Conservation (phyloP, 106 monocot genomes). For the Iris macrosiphon region DNA sequence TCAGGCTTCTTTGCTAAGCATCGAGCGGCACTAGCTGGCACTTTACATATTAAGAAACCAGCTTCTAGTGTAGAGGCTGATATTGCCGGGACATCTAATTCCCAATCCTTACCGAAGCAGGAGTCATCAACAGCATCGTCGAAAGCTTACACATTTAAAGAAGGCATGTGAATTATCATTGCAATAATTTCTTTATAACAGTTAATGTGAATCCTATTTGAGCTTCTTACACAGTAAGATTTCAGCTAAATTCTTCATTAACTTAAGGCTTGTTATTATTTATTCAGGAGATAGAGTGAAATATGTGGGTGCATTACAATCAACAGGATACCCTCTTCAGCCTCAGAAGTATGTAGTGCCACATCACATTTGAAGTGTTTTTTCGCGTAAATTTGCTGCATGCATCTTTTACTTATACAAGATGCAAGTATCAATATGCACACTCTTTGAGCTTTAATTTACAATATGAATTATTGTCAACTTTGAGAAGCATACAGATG, state of each 20-base stretch:
- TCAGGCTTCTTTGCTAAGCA: slow-evolving; percentile 42
- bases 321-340: slow-evolving; percentile 39
- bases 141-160: slow-evolving; percentile 51
- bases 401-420: too few relatives aligned
- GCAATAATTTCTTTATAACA: neutral
- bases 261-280: neutral
- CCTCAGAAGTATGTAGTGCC: slow-evolving; percentile 30
- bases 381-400: too few relatives aligned
- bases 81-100: slow-evolving; percentile 30
- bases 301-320: slow-evolving; percentile 48
- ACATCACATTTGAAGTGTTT: slow-evolving; percentile 42
- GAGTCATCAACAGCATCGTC: slow-evolving; percentile 36
- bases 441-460: too few relatives aligned
- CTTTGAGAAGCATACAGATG: too few relatives aligned
- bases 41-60: slow-evolving; percentile 35
- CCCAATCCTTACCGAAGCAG: slow-evolving; percentile 32
- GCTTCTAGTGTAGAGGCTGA: slow-evolving; percentile 58
- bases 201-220: neutral
- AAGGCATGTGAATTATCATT: slow-evolving; percentile 24
- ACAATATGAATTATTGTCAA: too few relatives aligned
- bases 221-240: neutral
- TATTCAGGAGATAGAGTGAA: slow-evolving; percentile 75
- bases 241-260: too few relatives aligned
- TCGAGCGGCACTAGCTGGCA: slow-evolving; percentile 18
- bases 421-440: too few relatives aligned